Base-by-base conservation (phyloP, 441 rosid species). In the Macaranga tanarius region DNA sequence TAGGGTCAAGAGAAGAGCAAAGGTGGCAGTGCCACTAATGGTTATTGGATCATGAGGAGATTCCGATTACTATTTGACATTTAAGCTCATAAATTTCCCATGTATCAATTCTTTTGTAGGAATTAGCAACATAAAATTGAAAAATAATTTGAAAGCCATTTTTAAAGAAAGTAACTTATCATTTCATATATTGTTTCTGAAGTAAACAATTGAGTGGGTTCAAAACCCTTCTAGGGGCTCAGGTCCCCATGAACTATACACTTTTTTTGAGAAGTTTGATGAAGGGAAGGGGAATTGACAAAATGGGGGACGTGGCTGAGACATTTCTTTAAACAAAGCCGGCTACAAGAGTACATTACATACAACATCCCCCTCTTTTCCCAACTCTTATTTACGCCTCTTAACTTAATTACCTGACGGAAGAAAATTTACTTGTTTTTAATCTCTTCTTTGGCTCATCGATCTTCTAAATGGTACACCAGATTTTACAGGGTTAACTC, bases 381-480 rank as follows among this genome's bases (percentile, higher is more conserved):
- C 66, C 69, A 58, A 62, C 73, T 76, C 77, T 76, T 82, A 79
- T 81, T 80, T 75, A 79, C 82, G 47, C 75, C 54, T 67, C 76
- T 68, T 68, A 72, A 67, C 45, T 71, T 69, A 11, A 65, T 56
- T 76, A 70, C 70, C 64, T 48, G 34, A 68, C 59, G 26, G 48
- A 61, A 60, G 71, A 68, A 62, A 31, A 2, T 31, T 31, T 31
- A 31, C 4, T 3, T 2, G 3, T 31, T 31, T 3, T 31, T 76
- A 85, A 76, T 54, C 76, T 31, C 75, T 80, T 76, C 86, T 80
- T 69, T 76, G 76, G 75, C 78, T 78, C 19, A 38, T 63, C 19
- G 86, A 80, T 80, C 82, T 86, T 79, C 91, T 83, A 75, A 75
- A 80, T 20, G 74, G 70, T 72, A 76, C 77, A 42, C 83, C 83